A percentile compares a stretch with the other conserved stretches of the same genome.
phyloP scores from a whole-genome alignment of 345 rosid genomes.

The Dipteronia sinensis region DNA sequence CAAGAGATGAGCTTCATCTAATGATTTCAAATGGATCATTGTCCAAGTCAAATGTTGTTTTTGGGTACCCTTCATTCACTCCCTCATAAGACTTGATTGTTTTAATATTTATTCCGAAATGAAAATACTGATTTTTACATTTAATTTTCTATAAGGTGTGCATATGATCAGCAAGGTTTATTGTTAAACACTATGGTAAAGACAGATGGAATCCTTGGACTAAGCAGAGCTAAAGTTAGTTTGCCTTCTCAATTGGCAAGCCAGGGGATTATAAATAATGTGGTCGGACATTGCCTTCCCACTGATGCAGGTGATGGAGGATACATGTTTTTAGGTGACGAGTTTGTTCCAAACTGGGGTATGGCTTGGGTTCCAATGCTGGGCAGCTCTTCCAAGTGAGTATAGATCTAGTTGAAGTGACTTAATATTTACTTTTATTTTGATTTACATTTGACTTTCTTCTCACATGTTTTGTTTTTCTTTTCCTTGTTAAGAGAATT shows the following conservation, averaged over 20 bases:
- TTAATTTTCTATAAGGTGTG: constrained; percentile 60
- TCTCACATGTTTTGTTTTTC: neutral
- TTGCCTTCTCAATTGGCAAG: constrained; percentile 93
- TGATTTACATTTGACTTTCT: constrained; percentile 14
- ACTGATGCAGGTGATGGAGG: constrained; percentile 61
- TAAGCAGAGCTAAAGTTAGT: constrained; percentile 82
- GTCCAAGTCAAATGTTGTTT: constrained; percentile 56
- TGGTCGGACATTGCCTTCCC: constrained; percentile 86
- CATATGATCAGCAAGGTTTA: constrained; percentile 91
- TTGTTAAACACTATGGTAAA: constrained; percentile 65
- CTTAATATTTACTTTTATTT: neutral
- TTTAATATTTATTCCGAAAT: neutral
- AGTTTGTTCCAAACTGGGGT: constrained; percentile 67
- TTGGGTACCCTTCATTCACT: constrained; percentile 56
- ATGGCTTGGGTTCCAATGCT: constrained; percentile 89
- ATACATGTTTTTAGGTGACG: constrained; percentile 89
- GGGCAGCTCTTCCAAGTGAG: constrained; percentile 61
- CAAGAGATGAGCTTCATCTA: constrained; percentile 75
- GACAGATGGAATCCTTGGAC: constrained; percentile 92
- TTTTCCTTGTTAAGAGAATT: constrained; percentile 46
- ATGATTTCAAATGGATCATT: constrained; percentile 65
- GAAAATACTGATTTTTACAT: constrained; percentile 18
- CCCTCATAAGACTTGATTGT: neutral
- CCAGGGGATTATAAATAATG: constrained; percentile 75
- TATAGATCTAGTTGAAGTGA: constrained; percentile 16